A percentile compares a stretch with the other conserved stretches of the same genome.
Conservation (phyloP, 2,329 filamentous ascomycete species). For the Pseudopyrenochaeta lycopersici region DNA sequence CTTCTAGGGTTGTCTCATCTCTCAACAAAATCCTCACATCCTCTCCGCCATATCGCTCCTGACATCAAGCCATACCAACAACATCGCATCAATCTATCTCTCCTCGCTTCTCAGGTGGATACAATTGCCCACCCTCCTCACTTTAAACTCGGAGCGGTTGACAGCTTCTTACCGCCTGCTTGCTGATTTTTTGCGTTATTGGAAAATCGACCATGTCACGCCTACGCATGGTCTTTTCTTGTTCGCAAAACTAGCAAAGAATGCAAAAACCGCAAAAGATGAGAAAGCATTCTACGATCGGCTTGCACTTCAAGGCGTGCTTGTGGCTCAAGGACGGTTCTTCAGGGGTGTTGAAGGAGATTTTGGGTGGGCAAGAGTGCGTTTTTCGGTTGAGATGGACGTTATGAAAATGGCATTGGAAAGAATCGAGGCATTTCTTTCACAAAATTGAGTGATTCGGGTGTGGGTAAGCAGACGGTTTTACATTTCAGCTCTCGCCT, state of each 20-base stretch:
- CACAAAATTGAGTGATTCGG: not conserved
- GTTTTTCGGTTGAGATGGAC: conserved; percentile 26
- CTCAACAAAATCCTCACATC: conserved; percentile 40
- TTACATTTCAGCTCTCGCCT: too few relatives aligned
- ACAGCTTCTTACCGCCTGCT: conserved; percentile 30
- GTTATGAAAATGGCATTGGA: conserved; percentile 25
- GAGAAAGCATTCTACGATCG: conserved; percentile 29
- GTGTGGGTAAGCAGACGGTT: too few relatives aligned
- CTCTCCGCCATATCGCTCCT: conserved; percentile 26
- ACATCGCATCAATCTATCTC: conserved; percentile 29
- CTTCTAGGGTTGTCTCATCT: conserved; percentile 39
- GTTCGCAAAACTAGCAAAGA: conserved; percentile 31
- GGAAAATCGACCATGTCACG: conserved; percentile 27
- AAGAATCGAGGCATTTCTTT: conserved; percentile 22
- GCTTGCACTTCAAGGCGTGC: conserved; percentile 27
- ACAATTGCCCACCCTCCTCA: conserved; percentile 35
- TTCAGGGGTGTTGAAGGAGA: conserved; percentile 38
- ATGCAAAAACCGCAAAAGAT: conserved; percentile 20
- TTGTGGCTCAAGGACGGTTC: conserved; percentile 21
- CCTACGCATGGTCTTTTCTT: conserved; percentile 41
- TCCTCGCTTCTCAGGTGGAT: conserved; percentile 34
- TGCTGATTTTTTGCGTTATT: conserved; percentile 16
- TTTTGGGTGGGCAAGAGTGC: conserved; percentile 40
- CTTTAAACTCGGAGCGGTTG: conserved; percentile 33
- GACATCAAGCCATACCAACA: conserved; percentile 25